A percentile compares a stretch with the other conserved stretches of the same genome.
Evolutionary conservation across 306 rosid genomes (phyloP).

Genomic region (Hylodesmum podocarpum): DNA sequence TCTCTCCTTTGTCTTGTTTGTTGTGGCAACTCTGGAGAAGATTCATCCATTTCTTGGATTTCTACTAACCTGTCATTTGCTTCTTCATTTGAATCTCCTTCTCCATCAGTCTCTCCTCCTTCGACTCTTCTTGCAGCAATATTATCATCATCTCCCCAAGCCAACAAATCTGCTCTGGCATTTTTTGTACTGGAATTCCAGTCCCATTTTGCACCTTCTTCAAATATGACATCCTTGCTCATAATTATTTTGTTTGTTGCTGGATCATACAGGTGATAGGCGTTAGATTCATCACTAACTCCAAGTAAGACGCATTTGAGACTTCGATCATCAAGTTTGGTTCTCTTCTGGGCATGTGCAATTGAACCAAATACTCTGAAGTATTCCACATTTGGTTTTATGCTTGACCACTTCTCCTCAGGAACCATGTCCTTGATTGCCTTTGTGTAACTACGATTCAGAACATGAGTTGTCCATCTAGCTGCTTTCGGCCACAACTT

Average conservation of each 20-base stretch:
- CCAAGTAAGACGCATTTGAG: background rate
- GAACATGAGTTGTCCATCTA: background rate
- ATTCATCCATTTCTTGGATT: background rate
- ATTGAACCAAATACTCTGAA: background rate
- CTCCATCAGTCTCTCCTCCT: background rate
- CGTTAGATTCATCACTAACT: conserved; percentile 2
- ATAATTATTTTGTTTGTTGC: background rate
- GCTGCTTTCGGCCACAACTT: background rate
- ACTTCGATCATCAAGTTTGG: background rate
- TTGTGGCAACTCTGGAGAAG: no score
- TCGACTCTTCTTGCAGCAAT: no score
- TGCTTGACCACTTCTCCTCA: background rate
- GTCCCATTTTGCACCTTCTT: background rate
- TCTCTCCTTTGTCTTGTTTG: background rate
- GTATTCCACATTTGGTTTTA: background rate
- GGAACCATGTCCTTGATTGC: background rate
- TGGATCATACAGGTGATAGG: background rate
- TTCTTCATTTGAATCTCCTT: background rate
- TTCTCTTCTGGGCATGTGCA: background rate
- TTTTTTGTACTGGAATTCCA: background rate
- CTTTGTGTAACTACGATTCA: background rate
- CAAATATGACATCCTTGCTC: background rate
- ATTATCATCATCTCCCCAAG: background rate
- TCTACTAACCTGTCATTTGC: background rate
- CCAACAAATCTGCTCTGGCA: background rate